Evolutionary conservation across 164 flowering plant genomes (phyloP), one percentile per base, ranked within the genome.

Genomic region (Dillenia suffruticosa): DNA sequence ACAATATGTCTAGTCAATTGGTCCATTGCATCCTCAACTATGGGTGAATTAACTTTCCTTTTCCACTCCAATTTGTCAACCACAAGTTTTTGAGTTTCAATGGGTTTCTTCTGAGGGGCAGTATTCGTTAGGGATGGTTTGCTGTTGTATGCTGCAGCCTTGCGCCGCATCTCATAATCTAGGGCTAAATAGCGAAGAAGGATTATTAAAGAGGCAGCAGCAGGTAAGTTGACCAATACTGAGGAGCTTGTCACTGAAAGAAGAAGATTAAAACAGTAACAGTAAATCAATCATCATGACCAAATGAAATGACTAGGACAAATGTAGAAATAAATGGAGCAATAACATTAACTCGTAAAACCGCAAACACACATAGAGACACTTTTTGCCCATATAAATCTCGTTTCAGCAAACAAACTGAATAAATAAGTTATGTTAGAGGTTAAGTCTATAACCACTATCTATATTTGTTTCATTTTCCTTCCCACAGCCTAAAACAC

Each of bases 201-300:
- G 54, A 95, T 62, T 55, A 95, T 79, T 56, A 95, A 74, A 66
- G 69, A 70, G 67, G 76, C 77, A 51, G 80, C 80, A 67, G 77
- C 80, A 62, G 99, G 99, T 74, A 95, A 72, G 79, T 95, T 95
- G 70, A 92, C 77, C 82, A 79, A 86, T 51, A 95, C 99, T 17
- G 98, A 87, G 58, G 98, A 80, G 77, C 99, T 95, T 57, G 98
- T 95, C 75, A 95, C 99, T 95, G 84, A 58, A 63, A 71, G 72
- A 58, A 51, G 26, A n/a, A 32, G 40, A 32, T 32, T 4, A 32
- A 32, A 32, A 55, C 19, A 61, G 50, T 44, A 54, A 76, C 24
- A 54, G 24, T 58, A 45, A 58, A 51, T 26, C 19, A 22, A 19
- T 46, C 7, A 15, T 19, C 32, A 60, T n/a, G 44, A 65, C 43